Conservation (phyloP, 306 rosid genomes). For the Acacia crassicarpa region DNA sequence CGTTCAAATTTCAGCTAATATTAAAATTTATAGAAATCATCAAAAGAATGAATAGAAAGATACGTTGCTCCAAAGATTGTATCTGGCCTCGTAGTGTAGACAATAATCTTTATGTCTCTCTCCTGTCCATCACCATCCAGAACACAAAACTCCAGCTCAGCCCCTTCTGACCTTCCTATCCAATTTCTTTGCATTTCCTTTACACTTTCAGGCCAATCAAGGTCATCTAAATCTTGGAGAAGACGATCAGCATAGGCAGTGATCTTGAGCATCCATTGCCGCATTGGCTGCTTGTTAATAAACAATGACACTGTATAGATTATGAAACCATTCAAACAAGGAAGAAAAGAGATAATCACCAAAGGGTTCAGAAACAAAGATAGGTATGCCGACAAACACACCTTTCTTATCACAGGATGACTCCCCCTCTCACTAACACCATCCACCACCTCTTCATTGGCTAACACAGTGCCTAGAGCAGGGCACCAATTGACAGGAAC, state of each 20-base stretch:
- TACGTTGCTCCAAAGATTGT: conserved; percentile 99
- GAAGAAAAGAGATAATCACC: conserved; percentile 40
- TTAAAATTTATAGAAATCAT: conserved; percentile 21
- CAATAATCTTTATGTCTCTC: conserved; percentile 63
- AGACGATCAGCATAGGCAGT: conserved; percentile 98
- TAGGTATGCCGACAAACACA: conserved; percentile 25
- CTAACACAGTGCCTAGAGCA: conserved; percentile 97
- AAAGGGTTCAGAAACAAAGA: conserved; percentile 21
- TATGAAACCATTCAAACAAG: conserved; percentile 58
- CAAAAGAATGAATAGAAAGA: conserved; percentile 42
- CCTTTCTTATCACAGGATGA: conserved; percentile 94
- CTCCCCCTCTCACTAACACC: conserved; percentile 98
- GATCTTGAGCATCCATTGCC: conserved; percentile 99
- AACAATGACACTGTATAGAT: conserved; percentile 85
- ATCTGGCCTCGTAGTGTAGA: conserved; percentile 95
- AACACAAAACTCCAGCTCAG: conserved; percentile 79
- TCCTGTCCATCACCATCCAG: conserved; percentile 70
- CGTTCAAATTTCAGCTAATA: conserved; percentile 20
- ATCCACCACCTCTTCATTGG: conserved; percentile 97
- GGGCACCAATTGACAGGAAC: conserved; percentile 99
- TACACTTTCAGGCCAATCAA: conserved; percentile 97
- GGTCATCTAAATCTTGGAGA: conserved; percentile 89
- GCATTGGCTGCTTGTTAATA: conserved; percentile 99
- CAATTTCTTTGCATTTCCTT: conserved; percentile 99
- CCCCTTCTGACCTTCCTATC: conserved; percentile 99